Evolutionary conservation across 805 yeast species (phyloP).

Genomic region (Ogataea polymorpha): DNA sequence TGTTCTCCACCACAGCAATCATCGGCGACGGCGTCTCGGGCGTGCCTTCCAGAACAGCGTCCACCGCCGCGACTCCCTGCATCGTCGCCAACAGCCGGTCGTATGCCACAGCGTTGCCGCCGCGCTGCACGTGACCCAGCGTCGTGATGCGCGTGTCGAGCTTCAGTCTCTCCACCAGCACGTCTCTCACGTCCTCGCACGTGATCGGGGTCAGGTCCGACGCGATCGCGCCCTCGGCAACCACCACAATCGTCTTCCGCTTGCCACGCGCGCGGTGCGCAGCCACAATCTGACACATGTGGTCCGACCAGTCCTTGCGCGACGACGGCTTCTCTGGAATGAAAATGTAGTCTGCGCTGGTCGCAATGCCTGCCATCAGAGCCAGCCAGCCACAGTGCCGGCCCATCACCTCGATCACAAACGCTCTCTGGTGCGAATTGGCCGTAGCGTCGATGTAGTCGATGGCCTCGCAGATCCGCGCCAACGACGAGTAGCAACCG

Average conservation of each 20-base stretch:
- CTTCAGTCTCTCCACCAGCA: conserved; percentile 57
- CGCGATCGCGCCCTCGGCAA: conserved; percentile 82
- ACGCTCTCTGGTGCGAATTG: conserved; percentile 76
- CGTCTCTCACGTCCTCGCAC: conserved; percentile 61
- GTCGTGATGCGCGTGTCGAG: conserved; percentile 88
- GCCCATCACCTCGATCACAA: conserved; percentile 86
- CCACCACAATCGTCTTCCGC: conserved; percentile 75
- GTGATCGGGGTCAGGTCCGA: conserved; percentile 65
- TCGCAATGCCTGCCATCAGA: conserved; percentile 73
- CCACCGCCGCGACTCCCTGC: conserved; percentile 97
- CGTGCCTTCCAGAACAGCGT: conserved; percentile 83
- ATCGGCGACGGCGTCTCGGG: conserved; percentile 93
- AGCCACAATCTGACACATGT: conserved; percentile 59
- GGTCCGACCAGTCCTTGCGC: conserved; percentile 60
- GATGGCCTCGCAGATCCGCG: conserved; percentile 68
- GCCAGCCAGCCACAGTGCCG: conserved; percentile 90
- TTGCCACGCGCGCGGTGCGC: conserved; percentile 70
- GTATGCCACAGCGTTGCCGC: conserved; percentile 96
- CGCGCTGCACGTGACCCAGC: conserved; percentile 97
- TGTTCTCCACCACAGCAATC: conserved; percentile 77
- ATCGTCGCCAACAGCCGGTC: conserved; percentile 89
- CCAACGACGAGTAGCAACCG: conserved; percentile 77
- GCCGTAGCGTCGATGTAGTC: conserved; percentile 87
- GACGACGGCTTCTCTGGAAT: conserved; percentile 78
- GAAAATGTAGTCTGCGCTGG: conserved; percentile 77